A percentile compares a stretch with the other conserved stretches of the same genome.
phyloP scores from a whole-genome alignment of 352 stramenopile species.

The Blastocystis sp. region DNA sequence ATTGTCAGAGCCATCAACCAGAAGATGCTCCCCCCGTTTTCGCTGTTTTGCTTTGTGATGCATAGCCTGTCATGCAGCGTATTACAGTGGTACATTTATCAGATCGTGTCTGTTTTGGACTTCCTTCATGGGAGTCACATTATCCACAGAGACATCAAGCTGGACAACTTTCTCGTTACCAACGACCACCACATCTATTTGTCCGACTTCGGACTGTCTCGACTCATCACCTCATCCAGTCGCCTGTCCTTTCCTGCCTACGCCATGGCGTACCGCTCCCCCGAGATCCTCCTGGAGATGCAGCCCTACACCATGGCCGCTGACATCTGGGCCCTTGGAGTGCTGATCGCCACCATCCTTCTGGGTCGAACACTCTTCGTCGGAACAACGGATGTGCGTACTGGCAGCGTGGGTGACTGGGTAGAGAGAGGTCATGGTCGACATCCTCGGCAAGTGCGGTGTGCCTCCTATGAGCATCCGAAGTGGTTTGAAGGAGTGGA shows the following conservation, averaged over 20 bases:
- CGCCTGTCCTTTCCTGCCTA: constrained; percentile 24
- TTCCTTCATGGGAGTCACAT: constrained; percentile 49
- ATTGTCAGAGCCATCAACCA: constrained; percentile 21
- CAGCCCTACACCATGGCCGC: constrained; percentile 25
- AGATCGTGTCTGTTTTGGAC: constrained; percentile 42
- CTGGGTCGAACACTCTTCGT: constrained; percentile 12
- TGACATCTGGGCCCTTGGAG: constrained; percentile 40
- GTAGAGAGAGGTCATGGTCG: constrained; percentile 26
- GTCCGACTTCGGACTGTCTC: constrained; percentile 28
- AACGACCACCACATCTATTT: constrained; percentile 41
- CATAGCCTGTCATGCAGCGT: constrained; percentile 27
- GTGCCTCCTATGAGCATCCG: neutral
- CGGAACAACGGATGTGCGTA: constrained; percentile 17
- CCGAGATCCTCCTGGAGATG: constrained; percentile 45
- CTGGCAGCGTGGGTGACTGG: neutral
- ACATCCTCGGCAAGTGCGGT: constrained; percentile 24
- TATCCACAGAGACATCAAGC: constrained; percentile 48
- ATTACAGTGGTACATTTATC: constrained; percentile 35
- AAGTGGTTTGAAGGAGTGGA: constrained; percentile 9
- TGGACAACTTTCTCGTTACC: constrained; percentile 55
- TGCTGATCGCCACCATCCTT: constrained; percentile 19
- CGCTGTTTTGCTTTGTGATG: neutral
- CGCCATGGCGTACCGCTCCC: constrained; percentile 11
- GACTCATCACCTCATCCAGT: constrained; percentile 1
- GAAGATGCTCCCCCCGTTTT: constrained; percentile 18